Evolutionary conservation across 371 early-diverging fungal genomes (phyloP).

Genomic region (Haplosporangium sp.): DNA sequence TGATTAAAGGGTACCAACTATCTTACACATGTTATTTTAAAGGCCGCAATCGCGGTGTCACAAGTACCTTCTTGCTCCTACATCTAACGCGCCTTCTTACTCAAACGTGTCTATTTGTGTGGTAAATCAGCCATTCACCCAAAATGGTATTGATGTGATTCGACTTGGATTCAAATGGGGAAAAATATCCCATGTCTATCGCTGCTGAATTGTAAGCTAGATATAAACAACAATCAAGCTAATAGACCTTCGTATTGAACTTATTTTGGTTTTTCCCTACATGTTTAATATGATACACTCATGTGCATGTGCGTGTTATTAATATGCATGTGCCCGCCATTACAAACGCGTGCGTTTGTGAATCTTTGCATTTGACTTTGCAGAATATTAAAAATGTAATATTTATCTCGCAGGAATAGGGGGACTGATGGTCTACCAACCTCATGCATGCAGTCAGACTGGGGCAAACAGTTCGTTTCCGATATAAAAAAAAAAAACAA

Average conservation of each 20-base stretch:
- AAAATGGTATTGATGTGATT: constrained; percentile 1
- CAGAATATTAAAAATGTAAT: too few relatives aligned
- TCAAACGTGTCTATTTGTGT: background rate
- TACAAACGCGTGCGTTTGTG: too few relatives aligned
- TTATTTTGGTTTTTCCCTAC: too few relatives aligned
- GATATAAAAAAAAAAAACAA: background rate
- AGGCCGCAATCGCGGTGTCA: background rate
- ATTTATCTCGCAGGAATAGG: background rate
- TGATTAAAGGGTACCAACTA: too few relatives aligned
- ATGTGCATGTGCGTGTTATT: too few relatives aligned
- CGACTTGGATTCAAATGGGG: background rate
- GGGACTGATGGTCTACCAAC: background rate
- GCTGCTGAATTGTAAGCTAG: too few relatives aligned
- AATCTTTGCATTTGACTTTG: too few relatives aligned
- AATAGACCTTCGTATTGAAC: background rate
- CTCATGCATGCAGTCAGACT: background rate
- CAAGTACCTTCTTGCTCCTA: background rate
- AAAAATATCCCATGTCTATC: background rate
- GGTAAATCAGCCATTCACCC: background rate
- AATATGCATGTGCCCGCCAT: too few relatives aligned
- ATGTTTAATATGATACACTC: too few relatives aligned
- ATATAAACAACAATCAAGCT: too few relatives aligned
- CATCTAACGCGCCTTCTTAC: background rate
- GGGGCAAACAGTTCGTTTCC: background rate
- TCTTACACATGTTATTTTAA: background rate